These are phyloP conservation scores for Teunomyces lycoperdinae DNA, from an alignment of 805 yeast species.

Conservation along the genomic window DNA sequence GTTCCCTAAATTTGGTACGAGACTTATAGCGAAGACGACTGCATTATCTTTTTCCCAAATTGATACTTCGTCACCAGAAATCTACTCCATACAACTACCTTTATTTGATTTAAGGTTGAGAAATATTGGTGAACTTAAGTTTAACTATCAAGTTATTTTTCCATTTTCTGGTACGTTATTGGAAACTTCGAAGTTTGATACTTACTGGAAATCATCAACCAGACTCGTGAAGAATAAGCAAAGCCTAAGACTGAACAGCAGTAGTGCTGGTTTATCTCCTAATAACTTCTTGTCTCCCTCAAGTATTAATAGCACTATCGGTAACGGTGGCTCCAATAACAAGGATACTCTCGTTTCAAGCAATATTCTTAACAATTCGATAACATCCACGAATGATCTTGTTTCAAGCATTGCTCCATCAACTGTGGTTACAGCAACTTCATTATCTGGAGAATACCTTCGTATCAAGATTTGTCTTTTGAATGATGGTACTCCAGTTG, in stretches of 20 bases:
- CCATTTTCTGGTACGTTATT: slow-evolving; percentile 85
- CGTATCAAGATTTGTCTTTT: slow-evolving; percentile 67
- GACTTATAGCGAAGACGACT: slow-evolving; percentile 84
- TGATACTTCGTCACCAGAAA: slow-evolving; percentile 39
- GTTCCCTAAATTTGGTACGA: slow-evolving; percentile 92
- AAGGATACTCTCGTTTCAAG: slow-evolving; percentile 8
- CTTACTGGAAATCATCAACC: slow-evolving; percentile 92
- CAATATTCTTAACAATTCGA: slow-evolving; percentile 5
- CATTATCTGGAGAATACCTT: slow-evolving; percentile 77
- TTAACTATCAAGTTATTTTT: slow-evolving; percentile 76
- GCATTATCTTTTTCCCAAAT: slow-evolving; percentile 56
- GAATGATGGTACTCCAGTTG: slow-evolving; percentile 82
- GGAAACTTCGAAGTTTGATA: slow-evolving; percentile 89
- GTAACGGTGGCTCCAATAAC: slow-evolving; percentile 7
- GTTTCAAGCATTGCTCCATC: slow-evolving; percentile 28
- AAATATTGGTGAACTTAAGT: slow-evolving; percentile 75
- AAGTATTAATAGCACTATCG: slow-evolving; percentile 17
- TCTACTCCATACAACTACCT: slow-evolving; percentile 54
- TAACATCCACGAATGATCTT: slow-evolving; percentile 17
- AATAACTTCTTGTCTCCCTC: slow-evolving; percentile 39
- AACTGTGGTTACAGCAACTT: slow-evolving; percentile 87
- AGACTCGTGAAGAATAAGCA: slow-evolving; percentile 42
- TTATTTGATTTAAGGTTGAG: slow-evolving; percentile 77
- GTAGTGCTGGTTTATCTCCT: slow-evolving; percentile 38
- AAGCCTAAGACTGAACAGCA: slow-evolving; percentile 30